Percentiles rank a stretch among this genome's conserved stretches.
Conservation (phyloP, 495 filamentous ascomycete species). For the Neurospora sp. region DNA sequence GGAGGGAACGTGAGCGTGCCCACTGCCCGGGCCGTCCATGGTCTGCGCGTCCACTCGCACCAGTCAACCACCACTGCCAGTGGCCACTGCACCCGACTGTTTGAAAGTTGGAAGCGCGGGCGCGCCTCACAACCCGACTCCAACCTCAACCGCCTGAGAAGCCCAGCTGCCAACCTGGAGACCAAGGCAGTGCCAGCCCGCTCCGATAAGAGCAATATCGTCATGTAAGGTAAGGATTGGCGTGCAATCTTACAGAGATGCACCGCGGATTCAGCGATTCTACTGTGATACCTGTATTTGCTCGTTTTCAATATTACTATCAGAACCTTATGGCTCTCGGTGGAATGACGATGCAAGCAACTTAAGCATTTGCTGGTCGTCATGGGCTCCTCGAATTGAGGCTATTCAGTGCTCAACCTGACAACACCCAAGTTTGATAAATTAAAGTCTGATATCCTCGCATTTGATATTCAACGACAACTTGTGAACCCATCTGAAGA, state of each 20-base stretch:
- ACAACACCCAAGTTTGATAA: background rate
- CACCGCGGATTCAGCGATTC: background rate
- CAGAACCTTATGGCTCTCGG: background rate
- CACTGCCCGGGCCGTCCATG: background rate
- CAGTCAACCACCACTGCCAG: background rate
- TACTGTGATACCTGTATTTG: background rate
- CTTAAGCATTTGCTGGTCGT: background rate
- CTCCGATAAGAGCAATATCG: background rate
- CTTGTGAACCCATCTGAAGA: background rate
- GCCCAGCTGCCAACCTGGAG: background rate
- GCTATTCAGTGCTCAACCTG: background rate
- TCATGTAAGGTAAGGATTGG: background rate
- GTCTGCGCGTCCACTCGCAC: background rate
- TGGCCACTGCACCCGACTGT: background rate
- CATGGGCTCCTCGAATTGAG: background rate
- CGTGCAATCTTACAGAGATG: background rate
- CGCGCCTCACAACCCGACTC: background rate
- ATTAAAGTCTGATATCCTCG: background rate
- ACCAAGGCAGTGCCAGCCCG: background rate
- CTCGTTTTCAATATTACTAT: background rate
- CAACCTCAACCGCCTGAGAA: background rate
- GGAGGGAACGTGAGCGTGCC: background rate
- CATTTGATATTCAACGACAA: background rate
- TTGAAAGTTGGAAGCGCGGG: background rate
- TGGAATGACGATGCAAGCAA: background rate